These are phyloP conservation scores for Populus deltoides DNA, from an alignment of 345 rosid genomes.

Conservation along the genomic window DNA sequence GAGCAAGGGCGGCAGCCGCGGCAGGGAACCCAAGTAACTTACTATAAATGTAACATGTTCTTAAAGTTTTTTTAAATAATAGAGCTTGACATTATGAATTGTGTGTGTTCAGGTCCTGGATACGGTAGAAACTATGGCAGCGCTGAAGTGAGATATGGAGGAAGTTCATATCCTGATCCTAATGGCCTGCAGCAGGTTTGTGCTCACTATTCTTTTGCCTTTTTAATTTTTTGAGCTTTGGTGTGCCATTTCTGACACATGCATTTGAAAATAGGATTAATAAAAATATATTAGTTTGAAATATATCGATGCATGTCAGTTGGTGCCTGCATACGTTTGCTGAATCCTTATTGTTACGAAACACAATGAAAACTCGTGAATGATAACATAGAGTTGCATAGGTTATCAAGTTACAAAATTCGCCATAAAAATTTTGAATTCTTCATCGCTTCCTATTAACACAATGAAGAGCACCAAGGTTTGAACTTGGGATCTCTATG, in stretches of 20 bases:
- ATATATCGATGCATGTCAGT: background rate
- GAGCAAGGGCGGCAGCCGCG: conserved; percentile 41
- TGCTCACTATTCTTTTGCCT: background rate
- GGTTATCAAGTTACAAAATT: background rate
- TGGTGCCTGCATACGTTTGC: background rate
- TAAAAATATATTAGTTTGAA: background rate
- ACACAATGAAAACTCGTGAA: background rate
- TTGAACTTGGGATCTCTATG: too few species aligned
- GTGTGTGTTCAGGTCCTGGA: conserved; percentile 33
- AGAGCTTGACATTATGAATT: background rate
- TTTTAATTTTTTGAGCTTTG: background rate
- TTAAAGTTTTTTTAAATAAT: background rate
- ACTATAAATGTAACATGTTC: background rate
- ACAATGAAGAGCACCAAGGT: too few species aligned
- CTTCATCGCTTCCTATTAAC: background rate
- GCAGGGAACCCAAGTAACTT: conserved; percentile 49
- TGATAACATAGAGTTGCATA: background rate
- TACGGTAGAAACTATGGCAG: conserved; percentile 44
- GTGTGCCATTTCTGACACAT: background rate
- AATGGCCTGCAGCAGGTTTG: conserved; percentile 51
- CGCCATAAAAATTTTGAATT: background rate
- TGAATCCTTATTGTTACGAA: background rate
- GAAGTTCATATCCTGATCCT: conserved; percentile 32
- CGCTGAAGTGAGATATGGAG: conserved; percentile 37
- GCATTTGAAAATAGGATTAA: background rate